phyloP scores from a whole-genome alignment of 768 basidiomycete species.

The Leucosporidium yakuticum region DNA sequence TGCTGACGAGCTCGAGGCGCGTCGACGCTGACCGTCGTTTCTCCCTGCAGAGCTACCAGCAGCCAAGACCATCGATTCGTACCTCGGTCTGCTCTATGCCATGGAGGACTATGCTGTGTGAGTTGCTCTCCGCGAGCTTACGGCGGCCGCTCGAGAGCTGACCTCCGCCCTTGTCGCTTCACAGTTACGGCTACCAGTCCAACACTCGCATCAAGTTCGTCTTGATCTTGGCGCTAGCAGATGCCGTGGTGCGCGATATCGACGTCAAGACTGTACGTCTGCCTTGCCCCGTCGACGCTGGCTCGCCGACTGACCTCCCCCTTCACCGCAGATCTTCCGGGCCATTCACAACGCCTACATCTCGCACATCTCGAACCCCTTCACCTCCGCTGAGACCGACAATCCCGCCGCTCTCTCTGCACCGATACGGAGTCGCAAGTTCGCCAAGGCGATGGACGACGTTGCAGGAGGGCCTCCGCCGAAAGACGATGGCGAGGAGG shows the following conservation, averaged over 20 bases:
- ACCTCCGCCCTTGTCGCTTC: background rate
- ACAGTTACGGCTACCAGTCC: slow-evolving; percentile 74
- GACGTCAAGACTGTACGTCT: slow-evolving; percentile 66
- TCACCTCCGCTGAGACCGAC: slow-evolving; percentile 48
- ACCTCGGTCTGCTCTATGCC: slow-evolving; percentile 77
- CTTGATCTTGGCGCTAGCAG: slow-evolving; percentile 68
- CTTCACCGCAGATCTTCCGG: slow-evolving; percentile 63
- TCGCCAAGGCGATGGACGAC: slow-evolving; percentile 67
- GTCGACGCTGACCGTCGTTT: background rate
- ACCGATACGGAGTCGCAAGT: slow-evolving; percentile 56
- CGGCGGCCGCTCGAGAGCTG: background rate
- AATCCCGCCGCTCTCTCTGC: slow-evolving; percentile 56
- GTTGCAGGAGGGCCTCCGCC: slow-evolving; percentile 46
- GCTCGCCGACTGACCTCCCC: background rate
- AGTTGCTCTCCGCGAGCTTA: background rate
- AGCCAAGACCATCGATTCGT: slow-evolving; percentile 64
- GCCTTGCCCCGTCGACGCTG: too few species aligned
- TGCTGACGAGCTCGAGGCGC: background rate
- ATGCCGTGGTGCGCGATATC: slow-evolving; percentile 70
- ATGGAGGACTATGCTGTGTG: slow-evolving; percentile 85
- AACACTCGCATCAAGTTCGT: slow-evolving; percentile 83
- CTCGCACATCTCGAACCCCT: slow-evolving; percentile 74
- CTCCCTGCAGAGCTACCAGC: slow-evolving; percentile 45
- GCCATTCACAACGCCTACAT: slow-evolving; percentile 85
- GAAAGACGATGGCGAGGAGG: slow-evolving; percentile 44